Evolutionary conservation across 1,139 yeast species (phyloP).

Genomic region (Hansenula lynferdii): DNA sequence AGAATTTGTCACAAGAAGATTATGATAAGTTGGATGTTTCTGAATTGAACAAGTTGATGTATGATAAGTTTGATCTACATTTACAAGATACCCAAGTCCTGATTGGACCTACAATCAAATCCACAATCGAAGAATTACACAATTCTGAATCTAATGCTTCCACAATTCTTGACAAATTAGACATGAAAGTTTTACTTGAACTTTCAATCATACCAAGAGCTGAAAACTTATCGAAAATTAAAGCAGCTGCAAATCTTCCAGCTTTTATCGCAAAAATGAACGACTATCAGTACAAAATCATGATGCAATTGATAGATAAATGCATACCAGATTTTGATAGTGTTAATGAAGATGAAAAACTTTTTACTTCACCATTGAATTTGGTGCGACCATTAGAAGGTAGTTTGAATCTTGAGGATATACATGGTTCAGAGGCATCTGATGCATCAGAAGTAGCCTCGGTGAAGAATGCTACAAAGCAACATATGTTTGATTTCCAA

Average conservation of each 20-base stretch:
- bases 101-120: conserved; percentile 77
- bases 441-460: conserved; percentile 5
- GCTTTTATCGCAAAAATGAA: conserved; percentile 64
- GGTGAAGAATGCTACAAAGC: conserved; percentile 27
- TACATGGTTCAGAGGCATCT: conserved; percentile 19
- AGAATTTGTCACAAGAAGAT: conserved; percentile 53
- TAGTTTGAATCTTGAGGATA: conserved; percentile 9
- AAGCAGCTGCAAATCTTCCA: conserved; percentile 80
- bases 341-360: conserved; percentile 23
- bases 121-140: conserved; percentile 69
- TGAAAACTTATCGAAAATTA: conserved; percentile 63
- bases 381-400: not conserved
- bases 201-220: conserved; percentile 84
- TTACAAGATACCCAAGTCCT: conserved; percentile 85
- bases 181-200: conserved; percentile 69
- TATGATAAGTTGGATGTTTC: conserved; percentile 74
- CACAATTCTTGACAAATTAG: conserved; percentile 66
- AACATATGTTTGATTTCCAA: conserved; percentile 64
- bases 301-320: conserved; percentile 71
- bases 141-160: conserved; percentile 34
- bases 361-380: conserved; percentile 13
- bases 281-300: conserved; percentile 84
- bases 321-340: conserved; percentile 58
- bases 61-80: conserved; percentile 75
- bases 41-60: conserved; percentile 73